Conservation (phyloP, 352 stramenopile species). For the Phytophthora hybrid region DNA sequence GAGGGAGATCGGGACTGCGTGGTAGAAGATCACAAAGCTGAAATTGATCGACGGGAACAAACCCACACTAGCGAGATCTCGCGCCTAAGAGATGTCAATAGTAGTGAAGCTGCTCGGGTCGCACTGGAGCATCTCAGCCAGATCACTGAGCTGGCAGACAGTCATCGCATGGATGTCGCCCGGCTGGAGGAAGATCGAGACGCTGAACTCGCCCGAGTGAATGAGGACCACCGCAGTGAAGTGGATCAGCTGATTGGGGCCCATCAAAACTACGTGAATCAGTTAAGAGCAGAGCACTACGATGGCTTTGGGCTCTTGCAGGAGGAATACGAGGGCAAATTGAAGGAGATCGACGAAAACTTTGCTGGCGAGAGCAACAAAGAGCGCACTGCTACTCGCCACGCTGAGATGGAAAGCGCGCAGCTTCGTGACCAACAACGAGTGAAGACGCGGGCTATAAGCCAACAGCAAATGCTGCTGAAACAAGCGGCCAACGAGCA, state of each 20-base stretch:
- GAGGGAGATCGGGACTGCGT: neutral
- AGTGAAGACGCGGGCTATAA: neutral
- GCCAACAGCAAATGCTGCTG: conserved; percentile 5
- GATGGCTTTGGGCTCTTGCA: conserved; percentile 19
- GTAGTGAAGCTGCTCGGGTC: neutral
- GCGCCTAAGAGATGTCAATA: neutral
- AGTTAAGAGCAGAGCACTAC: conserved; percentile 15
- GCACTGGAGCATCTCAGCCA: neutral
- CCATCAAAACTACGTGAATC: conserved; percentile 12
- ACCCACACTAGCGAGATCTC: neutral
- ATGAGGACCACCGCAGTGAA: conserved; percentile 7
- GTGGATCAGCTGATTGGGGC: conserved; percentile 19
- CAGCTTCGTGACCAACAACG: conserved; percentile 9
- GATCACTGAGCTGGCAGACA: neutral
- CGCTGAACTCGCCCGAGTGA: conserved; percentile 3
- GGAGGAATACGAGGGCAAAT: conserved; percentile 10
- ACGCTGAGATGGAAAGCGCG: conserved; percentile 1
- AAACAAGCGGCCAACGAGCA: conserved; percentile 27
- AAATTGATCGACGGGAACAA: conserved; percentile 3
- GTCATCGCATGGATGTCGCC: neutral
- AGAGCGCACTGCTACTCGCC: neutral
- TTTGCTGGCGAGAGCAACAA: conserved; percentile 6
- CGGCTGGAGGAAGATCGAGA: neutral
- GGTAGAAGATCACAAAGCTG: neutral
- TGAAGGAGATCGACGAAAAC: conserved; percentile 10